A percentile compares a stretch with the other conserved stretches of the same genome.
Conservation (phyloP, 345 rosid species). For the Hibiscus mutabilis region DNA sequence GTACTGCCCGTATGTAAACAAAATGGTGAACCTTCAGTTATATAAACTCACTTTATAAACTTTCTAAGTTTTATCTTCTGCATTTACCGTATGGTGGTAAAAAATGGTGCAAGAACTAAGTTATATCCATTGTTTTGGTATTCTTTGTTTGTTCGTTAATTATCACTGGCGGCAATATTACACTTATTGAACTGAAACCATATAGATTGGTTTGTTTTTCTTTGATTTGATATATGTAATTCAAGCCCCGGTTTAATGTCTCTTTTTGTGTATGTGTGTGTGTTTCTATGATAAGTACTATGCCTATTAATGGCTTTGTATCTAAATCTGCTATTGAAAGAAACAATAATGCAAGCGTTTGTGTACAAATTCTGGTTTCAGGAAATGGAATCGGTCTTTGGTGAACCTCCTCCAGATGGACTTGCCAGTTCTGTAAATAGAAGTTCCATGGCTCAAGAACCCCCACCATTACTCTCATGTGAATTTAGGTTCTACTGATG, state of each 20-base stretch:
- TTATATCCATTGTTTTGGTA: no score
- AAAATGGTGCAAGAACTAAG: neutral
- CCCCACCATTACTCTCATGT: slow-evolving; percentile 22
- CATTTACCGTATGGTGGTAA: neutral
- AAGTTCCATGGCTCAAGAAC: slow-evolving; percentile 20
- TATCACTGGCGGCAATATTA: no score
- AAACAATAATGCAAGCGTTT: neutral
- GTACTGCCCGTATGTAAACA: slow-evolving; percentile 8
- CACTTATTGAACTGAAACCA: no score
- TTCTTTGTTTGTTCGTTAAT: no score
- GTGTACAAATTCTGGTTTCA: slow-evolving; percentile 21
- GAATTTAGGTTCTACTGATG: slow-evolving; percentile 15
- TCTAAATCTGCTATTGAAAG: no score
- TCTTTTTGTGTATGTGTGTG: no score
- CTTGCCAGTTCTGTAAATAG: slow-evolving; percentile 29
- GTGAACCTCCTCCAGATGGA: slow-evolving; percentile 51
- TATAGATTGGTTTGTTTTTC: no score
- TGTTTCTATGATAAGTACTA: no score
- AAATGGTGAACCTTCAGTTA: neutral
- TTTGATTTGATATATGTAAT: no score
- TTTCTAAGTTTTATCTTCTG: neutral
- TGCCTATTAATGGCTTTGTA: no score
- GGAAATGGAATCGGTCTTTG: slow-evolving; percentile 86
- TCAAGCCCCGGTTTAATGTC: no score
- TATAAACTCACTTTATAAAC: no score